Evolutionary conservation across 768 basidiomycete species (phyloP).

Genomic region (Neoboletus subvelutipes): DNA sequence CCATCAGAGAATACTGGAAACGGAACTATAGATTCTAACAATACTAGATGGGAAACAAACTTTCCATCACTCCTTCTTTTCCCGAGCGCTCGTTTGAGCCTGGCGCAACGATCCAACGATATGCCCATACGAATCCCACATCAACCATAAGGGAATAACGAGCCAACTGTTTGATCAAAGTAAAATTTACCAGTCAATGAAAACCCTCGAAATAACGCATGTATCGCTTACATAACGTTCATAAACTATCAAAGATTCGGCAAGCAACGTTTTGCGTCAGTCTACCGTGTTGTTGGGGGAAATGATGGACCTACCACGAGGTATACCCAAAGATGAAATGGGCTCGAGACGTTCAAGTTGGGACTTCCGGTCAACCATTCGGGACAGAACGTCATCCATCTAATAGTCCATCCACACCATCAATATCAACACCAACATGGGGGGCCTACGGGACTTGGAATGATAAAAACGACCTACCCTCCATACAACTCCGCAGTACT

Average conservation of each 20-base stretch:
- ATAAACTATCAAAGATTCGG: constrained; percentile 53
- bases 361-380: constrained; percentile 81
- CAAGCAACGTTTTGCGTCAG: neutral
- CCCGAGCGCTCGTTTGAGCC: no score
- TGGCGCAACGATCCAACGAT: no score
- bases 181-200: neutral
- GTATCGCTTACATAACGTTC: constrained; percentile 65
- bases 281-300: neutral
- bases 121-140: no score
- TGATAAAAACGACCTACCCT: constrained; percentile 45
- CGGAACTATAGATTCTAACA: no score
- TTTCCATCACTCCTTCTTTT: no score
- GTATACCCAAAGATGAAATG: constrained; percentile 77
- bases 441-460: neutral
- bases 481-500: constrained; percentile 79
- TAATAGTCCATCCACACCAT: constrained; percentile 20
- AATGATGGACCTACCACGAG: constrained; percentile 55
- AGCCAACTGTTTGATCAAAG: no score
- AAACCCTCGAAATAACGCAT: neutral
- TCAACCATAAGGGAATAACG: no score
- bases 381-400: constrained; percentile 88
- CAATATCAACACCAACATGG: no score
- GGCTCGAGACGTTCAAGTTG: constrained; percentile 68
- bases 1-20: no score
- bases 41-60: no score